Conservation (phyloP, 306 rosid genomes). For the Cucurbita ficifolia region DNA sequence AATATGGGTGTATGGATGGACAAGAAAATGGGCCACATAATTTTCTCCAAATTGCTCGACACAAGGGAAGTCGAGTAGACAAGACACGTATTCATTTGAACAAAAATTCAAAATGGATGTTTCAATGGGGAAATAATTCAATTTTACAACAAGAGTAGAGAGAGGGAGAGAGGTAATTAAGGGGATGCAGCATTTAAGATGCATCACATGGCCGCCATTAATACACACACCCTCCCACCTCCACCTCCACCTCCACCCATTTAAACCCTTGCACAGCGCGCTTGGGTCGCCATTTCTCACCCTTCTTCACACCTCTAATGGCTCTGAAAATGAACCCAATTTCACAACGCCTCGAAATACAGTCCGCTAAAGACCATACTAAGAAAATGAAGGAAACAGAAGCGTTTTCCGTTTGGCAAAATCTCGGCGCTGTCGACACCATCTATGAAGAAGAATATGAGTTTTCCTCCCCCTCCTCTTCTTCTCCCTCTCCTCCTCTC, state of each 20-base stretch:
- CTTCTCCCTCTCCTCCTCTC: constrained; percentile 43
- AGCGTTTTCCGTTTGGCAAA: constrained; percentile 21
- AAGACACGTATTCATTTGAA: neutral
- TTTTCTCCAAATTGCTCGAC: neutral
- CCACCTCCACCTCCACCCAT: neutral
- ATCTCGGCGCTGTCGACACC: constrained; percentile 50
- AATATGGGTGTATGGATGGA: neutral
- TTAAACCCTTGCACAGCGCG: neutral
- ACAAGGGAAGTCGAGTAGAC: neutral
- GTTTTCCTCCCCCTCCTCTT: constrained; percentile 44
- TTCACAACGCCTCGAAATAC: neutral
- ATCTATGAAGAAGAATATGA: constrained; percentile 69
- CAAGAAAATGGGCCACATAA: neutral
- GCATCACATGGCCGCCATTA: constrained; percentile 11
- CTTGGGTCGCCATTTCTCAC: too few relatives aligned
- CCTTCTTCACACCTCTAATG: too few relatives aligned
- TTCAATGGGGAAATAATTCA: constrained; percentile 8
- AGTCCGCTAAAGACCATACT: neutral
- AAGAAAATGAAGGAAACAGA: constrained; percentile 1
- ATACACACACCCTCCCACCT: neutral
- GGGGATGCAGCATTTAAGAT: constrained; percentile 1
- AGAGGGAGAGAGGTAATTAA: neutral
- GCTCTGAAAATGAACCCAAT: neutral
- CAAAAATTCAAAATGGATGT: constrained; percentile 1
- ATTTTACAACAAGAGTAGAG: neutral